phyloP scores from a whole-genome alignment of 345 rosid genomes.

The Sisymbrium irio region DNA sequence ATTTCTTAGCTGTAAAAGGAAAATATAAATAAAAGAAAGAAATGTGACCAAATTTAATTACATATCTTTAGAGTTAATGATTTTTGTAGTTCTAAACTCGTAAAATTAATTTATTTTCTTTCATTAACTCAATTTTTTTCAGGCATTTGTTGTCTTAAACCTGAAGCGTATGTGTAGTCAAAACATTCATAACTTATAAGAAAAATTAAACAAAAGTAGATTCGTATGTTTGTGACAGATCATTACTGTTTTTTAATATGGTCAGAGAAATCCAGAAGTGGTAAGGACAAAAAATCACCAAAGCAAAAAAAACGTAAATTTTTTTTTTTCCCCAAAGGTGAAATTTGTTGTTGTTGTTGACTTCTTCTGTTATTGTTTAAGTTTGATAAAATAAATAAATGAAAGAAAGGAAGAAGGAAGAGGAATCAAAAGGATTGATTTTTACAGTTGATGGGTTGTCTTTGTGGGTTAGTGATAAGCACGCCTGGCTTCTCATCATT shows the following conservation, averaged over 20 bases:
- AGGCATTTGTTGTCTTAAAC: slow-evolving; percentile 23
- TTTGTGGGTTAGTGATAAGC: slow-evolving; percentile 78
- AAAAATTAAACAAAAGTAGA: not conserved
- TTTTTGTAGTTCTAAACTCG: not conserved
- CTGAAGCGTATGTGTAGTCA: slow-evolving; percentile 1
- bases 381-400: no score
- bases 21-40: not conserved
- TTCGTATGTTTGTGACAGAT: not conserved
- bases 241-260: not conserved
- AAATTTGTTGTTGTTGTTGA: slow-evolving; percentile 5
- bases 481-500: slow-evolving; percentile 96
- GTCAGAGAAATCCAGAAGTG: slow-evolving; percentile 21
- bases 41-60: slow-evolving; percentile 15
- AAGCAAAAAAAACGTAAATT: slow-evolving; percentile 6
- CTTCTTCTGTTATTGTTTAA: not conserved
- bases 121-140: not conserved
- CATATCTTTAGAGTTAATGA: not conserved
- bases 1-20: not conserved
- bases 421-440: slow-evolving; percentile 1
- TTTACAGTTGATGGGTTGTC: slow-evolving; percentile 35
- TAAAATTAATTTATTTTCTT: not conserved
- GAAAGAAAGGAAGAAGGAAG: not conserved
- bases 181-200: not conserved
- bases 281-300: slow-evolving; percentile 20
- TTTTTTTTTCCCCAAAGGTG: not conserved